Evolutionary conservation across 2,329 filamentous ascomycete species (phyloP), one percentile per base, ranked within the genome.

Genomic region (Fusarium coicis): DNA sequence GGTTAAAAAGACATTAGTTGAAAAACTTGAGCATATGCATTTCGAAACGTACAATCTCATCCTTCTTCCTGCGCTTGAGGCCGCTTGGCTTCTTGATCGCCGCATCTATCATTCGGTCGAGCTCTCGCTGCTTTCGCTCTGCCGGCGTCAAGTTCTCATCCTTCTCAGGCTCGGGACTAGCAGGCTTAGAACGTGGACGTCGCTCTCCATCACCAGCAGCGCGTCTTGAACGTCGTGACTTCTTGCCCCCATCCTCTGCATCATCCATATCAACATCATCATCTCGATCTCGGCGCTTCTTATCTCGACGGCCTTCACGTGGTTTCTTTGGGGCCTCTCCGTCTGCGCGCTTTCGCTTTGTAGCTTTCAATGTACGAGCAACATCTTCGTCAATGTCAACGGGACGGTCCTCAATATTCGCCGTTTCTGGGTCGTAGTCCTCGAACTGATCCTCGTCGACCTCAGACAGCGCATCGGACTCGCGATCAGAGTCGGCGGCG

Each of bases 51-150:
- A 95, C 93, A 81, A 97, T 95, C 76, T 96, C 95, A 80, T 95
- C 93, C 86, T 94, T 94, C 86, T 94, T 96, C 75, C 92, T 88
- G 72, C 91, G 88, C 77, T 93, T 94, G 62, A 86, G 88, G 16
- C 77, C 75, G 37, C 79, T 75, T n/a, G 93, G 91, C 76, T 93
- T 93, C 85, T 97, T 97, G 76, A 97, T 86, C 2, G 95, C 95
- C 63, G 93, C 93, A 81, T 97, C 94, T 84, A 98, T 94, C 63
- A 93, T 93, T 74, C 92, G 89, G 78, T 97, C 94, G 59, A 99
- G 91, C 26, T 94, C 95, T 75, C 93, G 89, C 77, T 93, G 91
- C 76, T 95, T 90, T 77, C 93, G 89, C 84, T 97, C 94, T 82
- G 96, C 94, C 2, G 95, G 94, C 26, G 93, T 92, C 76, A 98